Evolutionary conservation across 2,329 filamentous ascomycete species (phyloP).

Genomic region (Aureobasidium musti): DNA sequence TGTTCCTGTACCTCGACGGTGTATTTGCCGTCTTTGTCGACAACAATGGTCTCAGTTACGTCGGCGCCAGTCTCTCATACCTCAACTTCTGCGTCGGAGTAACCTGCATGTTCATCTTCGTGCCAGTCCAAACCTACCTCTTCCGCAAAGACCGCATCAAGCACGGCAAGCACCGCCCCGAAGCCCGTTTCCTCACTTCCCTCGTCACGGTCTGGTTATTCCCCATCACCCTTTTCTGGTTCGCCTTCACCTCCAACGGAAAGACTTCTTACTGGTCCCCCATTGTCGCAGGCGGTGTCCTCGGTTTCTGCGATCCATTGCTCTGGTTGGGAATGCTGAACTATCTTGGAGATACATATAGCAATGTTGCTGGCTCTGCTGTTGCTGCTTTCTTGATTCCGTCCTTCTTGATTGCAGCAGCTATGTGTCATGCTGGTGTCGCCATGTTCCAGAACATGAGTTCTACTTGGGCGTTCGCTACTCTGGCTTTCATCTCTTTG

Average conservation of each 20-base stretch:
- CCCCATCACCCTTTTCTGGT: conserved; percentile 28
- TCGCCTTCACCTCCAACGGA: conserved; percentile 28
- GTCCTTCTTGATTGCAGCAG: conserved; percentile 21
- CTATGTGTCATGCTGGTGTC: conserved; percentile 29
- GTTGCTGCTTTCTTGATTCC: conserved; percentile 28
- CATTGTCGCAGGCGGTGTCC: conserved; percentile 26
- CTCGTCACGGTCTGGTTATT: conserved; percentile 27
- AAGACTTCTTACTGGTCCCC: conserved; percentile 21
- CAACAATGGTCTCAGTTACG: conserved; percentile 26
- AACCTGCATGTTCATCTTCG: conserved; percentile 25
- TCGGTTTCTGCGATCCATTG: conserved; percentile 28
- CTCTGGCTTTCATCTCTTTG: conserved; percentile 22
- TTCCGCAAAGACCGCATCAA: conserved; percentile 27
- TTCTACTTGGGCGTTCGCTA: conserved; percentile 27
- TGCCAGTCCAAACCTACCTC: conserved; percentile 26
- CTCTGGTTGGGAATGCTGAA: conserved; percentile 29
- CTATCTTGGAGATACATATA: conserved; percentile 24
- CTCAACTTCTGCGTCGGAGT: conserved; percentile 29
- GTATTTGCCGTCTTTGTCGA: conserved; percentile 28
- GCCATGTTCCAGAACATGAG: conserved; percentile 29
- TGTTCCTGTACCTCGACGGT: conserved; percentile 39
- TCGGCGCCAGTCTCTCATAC: conserved; percentile 24
- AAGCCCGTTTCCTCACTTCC: conserved; percentile 29
- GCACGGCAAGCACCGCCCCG: conserved; percentile 22
- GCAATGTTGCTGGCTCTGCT: conserved; percentile 25